Evolutionary conservation across 352 stramenopile species (phyloP).

Genomic region (Chrysophaeum taylorii): DNA sequence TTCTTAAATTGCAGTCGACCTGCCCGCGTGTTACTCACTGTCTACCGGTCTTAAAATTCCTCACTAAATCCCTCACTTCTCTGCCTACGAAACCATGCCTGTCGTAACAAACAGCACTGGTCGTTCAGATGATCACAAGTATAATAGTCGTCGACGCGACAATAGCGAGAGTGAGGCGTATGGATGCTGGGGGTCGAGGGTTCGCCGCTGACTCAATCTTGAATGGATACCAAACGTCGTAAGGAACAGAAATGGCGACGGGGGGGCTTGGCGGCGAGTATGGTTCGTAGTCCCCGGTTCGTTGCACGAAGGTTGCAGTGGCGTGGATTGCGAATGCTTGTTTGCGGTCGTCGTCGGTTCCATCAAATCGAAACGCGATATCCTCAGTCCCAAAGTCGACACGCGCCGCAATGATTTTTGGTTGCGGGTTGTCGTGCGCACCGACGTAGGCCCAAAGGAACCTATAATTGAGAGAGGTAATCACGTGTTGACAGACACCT

Average conservation of each 20-base stretch:
- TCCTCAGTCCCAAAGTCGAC: neutral
- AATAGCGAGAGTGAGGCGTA: too few relatives aligned
- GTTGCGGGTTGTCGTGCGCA: constrained; percentile 37
- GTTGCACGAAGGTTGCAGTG: constrained; percentile 29
- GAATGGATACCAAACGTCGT: constrained; percentile 53
- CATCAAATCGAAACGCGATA: neutral
- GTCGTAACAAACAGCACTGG: too few relatives aligned
- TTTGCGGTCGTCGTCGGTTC: neutral
- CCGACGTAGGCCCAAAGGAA: constrained; percentile 41
- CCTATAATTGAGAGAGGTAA: constrained; percentile 34
- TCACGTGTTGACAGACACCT: constrained; percentile 31
- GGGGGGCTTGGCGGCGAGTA: constrained; percentile 33
- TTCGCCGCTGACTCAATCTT: constrained; percentile 26
- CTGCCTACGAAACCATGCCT: too few relatives aligned
- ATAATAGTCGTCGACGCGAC: too few relatives aligned
- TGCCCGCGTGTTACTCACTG: too few relatives aligned
- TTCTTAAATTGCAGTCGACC: too few relatives aligned
- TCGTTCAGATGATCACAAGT: too few relatives aligned
- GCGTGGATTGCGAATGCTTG: constrained; percentile 28
- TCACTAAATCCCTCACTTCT: too few relatives aligned
- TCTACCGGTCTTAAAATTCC: too few relatives aligned
- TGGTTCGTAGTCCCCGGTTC: constrained; percentile 1
- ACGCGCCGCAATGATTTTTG: constrained; percentile 36
- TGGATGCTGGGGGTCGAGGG: too few relatives aligned
- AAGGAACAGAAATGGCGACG: constrained; percentile 34